Base-by-base conservation (phyloP, 1,139 yeast species). In the Tardiomyces digboiensis region DNA sequence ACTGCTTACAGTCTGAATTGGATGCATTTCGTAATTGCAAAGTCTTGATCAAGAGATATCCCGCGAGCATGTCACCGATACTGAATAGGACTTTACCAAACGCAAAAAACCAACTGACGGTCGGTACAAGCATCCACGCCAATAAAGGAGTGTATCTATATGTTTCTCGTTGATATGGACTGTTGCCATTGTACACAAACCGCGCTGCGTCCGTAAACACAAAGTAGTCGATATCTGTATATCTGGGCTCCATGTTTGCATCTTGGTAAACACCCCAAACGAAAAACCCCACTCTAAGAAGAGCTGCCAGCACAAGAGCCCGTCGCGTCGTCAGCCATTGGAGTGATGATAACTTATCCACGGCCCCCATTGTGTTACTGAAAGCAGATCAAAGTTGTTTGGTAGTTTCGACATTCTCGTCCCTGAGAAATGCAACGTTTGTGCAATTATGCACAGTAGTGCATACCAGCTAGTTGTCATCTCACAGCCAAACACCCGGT, bases 171-270 rank as follows among this genome's bases (percentile, higher is more conserved):
- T 63, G 58, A 58, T 85, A 91, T 1, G 98, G 98, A 0, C 95
- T 81, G 19, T 57, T 58, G 1, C 84, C 83, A 2, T 0, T 68
- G 46, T 51, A 67, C n/a, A 87, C 85, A 57, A 74, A 87, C 39
- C 70, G 63, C 1, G 97, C 79, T 5, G 97, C 97, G 65, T 91
- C 97, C 1, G 95, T 78, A 61, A 91, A 91, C 39, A 91, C 98
- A 59, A 80, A 70, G 62, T 91, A 91, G 64, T 91, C 98, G 41
- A 91, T 84, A 57, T 91, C 98, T 0, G 98, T 91, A 64, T 87
- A 91, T 52, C 83, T 80, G 21, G 89, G 85, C 7, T 78, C 76
- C 79, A 86, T 76, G 52, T 78, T 68, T 8, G 76, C 72, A 62
- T 91, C 98, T 61, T 91, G 98, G 59, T 84, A 89, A 2, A 84